Evolutionary conservation across 2,329 filamentous ascomycete species (phyloP).

Genomic region (Talaromyces sp.): DNA sequence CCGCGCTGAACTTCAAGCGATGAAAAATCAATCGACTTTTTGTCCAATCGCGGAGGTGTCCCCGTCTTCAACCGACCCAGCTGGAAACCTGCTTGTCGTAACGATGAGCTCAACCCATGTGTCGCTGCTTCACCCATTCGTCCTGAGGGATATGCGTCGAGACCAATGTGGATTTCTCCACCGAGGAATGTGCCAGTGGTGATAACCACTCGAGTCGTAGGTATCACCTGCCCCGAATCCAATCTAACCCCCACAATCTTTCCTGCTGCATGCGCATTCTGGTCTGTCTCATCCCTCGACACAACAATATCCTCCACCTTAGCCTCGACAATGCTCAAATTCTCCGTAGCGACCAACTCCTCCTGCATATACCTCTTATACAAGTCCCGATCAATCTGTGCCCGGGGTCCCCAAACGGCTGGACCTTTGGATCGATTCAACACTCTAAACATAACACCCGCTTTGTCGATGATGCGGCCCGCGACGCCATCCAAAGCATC

Average conservation of each 20-base stretch:
- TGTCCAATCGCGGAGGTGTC: slow-evolving; percentile 83
- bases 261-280: slow-evolving; percentile 54
- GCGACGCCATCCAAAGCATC: slow-evolving; percentile 91
- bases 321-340: slow-evolving; percentile 75
- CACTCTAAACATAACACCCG: slow-evolving; percentile 88
- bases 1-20: slow-evolving; percentile 70
- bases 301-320: slow-evolving; percentile 91
- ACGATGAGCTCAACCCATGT: slow-evolving; percentile 84
- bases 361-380: slow-evolving; percentile 90
- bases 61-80: slow-evolving; percentile 92
- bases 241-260: slow-evolving; percentile 81
- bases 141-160: slow-evolving; percentile 79
- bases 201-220: slow-evolving; percentile 79
- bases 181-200: slow-evolving; percentile 95
- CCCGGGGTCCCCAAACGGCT: slow-evolving; percentile 93
- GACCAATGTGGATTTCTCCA: slow-evolving; percentile 92
- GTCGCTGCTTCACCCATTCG: slow-evolving; percentile 93
- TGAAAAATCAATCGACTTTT: slow-evolving; percentile 75
- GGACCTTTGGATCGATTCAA: slow-evolving; percentile 87
- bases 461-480: slow-evolving; percentile 85
- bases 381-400: slow-evolving; percentile 87
- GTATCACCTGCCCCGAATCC: slow-evolving; percentile 80
- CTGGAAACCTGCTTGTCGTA: slow-evolving; percentile 82
- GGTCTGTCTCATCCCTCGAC: slow-evolving; percentile 52
- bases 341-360: slow-evolving; percentile 73